phyloP scores from a whole-genome alignment of 768 basidiomycete species.

The Crucibulum laeve region DNA sequence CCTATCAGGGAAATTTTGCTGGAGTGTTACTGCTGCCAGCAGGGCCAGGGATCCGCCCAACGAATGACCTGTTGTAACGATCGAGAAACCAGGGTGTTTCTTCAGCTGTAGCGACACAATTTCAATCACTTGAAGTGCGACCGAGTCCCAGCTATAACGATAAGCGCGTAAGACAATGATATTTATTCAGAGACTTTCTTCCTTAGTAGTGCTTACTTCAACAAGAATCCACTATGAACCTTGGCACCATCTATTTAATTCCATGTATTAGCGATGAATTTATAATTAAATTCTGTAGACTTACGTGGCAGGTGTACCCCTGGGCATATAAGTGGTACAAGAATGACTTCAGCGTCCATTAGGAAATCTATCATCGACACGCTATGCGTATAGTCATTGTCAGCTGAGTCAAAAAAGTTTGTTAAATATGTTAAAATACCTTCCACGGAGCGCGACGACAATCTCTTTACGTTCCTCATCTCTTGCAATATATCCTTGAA shows the following conservation, averaged over 20 bases:
- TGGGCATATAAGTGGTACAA: constrained; percentile 39
- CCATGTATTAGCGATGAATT: not conserved
- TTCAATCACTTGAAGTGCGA: constrained; percentile 33
- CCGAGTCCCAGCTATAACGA: constrained; percentile 43
- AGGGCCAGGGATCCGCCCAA: constrained; percentile 49
- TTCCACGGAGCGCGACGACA: constrained; percentile 46
- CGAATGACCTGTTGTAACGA: constrained; percentile 50
- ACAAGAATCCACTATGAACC: constrained; percentile 49
- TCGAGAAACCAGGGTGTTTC: constrained; percentile 28
- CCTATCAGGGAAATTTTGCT: constrained; percentile 34
- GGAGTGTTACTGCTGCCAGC: constrained; percentile 40
- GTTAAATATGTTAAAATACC: constrained; percentile 21
- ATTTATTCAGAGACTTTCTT: too few species aligned
- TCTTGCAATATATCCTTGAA: constrained; percentile 47
- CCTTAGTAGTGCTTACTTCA: constrained; percentile 28
- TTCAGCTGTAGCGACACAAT: constrained; percentile 30
- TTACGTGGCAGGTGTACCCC: constrained; percentile 38
- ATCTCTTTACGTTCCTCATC: constrained; percentile 42
- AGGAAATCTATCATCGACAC: constrained; percentile 36
- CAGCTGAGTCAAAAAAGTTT: not conserved
- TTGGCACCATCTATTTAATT: constrained; percentile 26
- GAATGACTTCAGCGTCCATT: constrained; percentile 35
- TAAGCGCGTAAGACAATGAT: not conserved
- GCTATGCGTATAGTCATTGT: constrained; percentile 15
- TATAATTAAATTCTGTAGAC: constrained; percentile 1